Conservation (phyloP, 371 early-diverging fungal species). For the Zopfochytrium polystomum region DNA sequence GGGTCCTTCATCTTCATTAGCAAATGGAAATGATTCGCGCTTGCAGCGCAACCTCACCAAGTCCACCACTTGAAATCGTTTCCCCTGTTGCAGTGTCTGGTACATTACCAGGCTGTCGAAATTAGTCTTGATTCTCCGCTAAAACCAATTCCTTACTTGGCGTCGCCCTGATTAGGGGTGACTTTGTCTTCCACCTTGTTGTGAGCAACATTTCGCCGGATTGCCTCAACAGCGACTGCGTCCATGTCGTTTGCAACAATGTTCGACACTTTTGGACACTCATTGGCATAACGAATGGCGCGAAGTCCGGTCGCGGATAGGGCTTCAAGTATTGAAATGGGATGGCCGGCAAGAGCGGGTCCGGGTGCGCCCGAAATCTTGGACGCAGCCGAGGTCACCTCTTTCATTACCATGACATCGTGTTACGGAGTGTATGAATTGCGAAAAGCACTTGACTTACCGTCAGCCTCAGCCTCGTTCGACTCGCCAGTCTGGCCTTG, state of each 20-base stretch:
- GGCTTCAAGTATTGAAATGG: constrained; percentile 83
- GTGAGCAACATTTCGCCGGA: constrained; percentile 80
- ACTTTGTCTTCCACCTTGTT: constrained; percentile 77
- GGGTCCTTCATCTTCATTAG: constrained; percentile 70
- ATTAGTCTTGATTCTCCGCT: neutral
- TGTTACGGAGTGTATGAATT: neutral
- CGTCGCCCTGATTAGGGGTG: constrained; percentile 80
- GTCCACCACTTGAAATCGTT: constrained; percentile 82
- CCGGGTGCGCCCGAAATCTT: too few species aligned
- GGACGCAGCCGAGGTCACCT: too few species aligned
- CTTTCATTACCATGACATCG: constrained; percentile 13
- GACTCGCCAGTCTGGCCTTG: too few species aligned
- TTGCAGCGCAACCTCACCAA: constrained; percentile 36
- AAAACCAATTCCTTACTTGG: constrained; percentile 44
- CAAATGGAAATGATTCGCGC: neutral
- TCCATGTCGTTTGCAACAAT: constrained; percentile 96
- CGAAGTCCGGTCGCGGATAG: constrained; percentile 98
- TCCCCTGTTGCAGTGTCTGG: constrained; percentile 36
- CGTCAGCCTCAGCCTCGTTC: too few species aligned
- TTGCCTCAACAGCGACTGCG: constrained; percentile 85
- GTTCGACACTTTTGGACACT: constrained; percentile 75
- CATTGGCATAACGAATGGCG: constrained; percentile 97
- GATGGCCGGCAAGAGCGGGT: too few species aligned
- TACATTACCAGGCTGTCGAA: constrained; percentile 67
- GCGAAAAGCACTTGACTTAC: neutral